phyloP scores from a whole-genome alignment of 2,329 filamentous ascomycete species.

The Colletotrichum shisoi region DNA sequence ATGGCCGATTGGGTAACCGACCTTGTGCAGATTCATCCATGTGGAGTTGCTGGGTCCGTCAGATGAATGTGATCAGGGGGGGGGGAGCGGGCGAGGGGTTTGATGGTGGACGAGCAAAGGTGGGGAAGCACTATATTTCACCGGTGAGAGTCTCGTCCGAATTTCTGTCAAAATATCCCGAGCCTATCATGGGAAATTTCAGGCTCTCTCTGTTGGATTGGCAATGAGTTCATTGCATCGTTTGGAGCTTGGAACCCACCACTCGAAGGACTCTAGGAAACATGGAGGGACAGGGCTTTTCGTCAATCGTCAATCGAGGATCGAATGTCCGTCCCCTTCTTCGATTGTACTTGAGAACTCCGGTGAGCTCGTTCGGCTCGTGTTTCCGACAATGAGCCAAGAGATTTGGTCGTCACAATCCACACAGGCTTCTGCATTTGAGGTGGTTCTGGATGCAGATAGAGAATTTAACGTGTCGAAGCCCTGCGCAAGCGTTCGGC shows the following conservation, averaged over 20 bases:
- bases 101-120: conserved; percentile 21
- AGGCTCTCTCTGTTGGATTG: conserved; percentile 31
- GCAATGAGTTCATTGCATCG: conserved; percentile 28
- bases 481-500: conserved; percentile 18
- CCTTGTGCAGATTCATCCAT: conserved; percentile 37
- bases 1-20: conserved; percentile 32
- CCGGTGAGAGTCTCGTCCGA: conserved; percentile 36
- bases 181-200: conserved; percentile 36
- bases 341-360: conserved; percentile 3
- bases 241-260: not conserved
- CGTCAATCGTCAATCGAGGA: conserved; percentile 27
- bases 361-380: conserved; percentile 8
- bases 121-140: conserved; percentile 36
- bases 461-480: not conserved
- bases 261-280: conserved; percentile 18
- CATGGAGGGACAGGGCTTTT: not conserved
- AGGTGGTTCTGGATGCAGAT: conserved; percentile 13
- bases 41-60: conserved; percentile 30
- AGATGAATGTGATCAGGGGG: conserved; percentile 17
- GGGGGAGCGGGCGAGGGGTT: conserved; percentile 17
- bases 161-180: conserved; percentile 35
- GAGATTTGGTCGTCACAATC: conserved; percentile 10
- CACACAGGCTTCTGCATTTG: conserved; percentile 22
- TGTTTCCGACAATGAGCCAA: conserved; percentile 33
- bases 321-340: conserved; percentile 13